Percentiles rank a stretch among this genome's conserved stretches.
These are phyloP conservation scores for Fusarium siculi DNA, from an alignment of 2,329 filamentous ascomycete species.

Conservation along the genomic window DNA sequence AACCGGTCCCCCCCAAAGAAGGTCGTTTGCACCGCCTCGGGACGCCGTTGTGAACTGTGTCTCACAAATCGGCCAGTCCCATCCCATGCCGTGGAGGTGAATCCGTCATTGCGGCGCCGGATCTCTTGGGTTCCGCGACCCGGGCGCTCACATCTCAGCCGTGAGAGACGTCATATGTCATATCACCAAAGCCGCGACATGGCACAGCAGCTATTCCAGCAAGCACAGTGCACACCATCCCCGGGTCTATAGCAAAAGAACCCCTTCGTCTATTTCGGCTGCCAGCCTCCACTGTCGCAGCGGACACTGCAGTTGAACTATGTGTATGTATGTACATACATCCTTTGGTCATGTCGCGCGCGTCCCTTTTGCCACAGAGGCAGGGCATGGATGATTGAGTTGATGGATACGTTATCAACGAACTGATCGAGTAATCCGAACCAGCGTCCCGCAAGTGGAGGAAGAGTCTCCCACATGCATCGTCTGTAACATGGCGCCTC, in stretches of 20 bases:
- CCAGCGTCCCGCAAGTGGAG: constrained; percentile 7
- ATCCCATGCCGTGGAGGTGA: not conserved
- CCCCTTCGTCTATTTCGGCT: constrained; percentile 19
- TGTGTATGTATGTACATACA: not conserved
- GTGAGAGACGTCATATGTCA: constrained; percentile 34
- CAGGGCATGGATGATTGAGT: not conserved
- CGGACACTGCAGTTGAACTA: not conserved
- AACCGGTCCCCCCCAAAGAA: not conserved
- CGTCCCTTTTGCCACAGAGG: constrained; percentile 30
- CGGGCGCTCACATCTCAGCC: constrained; percentile 25
- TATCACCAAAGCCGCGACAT: constrained; percentile 31
- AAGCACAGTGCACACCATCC: not conserved
- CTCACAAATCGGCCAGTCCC: constrained; percentile 23
- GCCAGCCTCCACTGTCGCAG: constrained; percentile 7
- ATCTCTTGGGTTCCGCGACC: constrained; percentile 23
- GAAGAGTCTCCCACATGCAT: constrained; percentile 1
- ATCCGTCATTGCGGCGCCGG: constrained; percentile 30
- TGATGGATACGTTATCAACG: not conserved
- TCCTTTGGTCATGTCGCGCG: constrained; percentile 2
- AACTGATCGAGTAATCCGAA: constrained; percentile 15
- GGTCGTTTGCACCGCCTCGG: constrained; percentile 12
- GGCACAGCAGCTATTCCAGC: constrained; percentile 16
- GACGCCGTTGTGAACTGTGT: not conserved
- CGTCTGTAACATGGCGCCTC: constrained; percentile 7
- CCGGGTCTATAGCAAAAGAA: too few relatives aligned